phyloP scores from a whole-genome alignment of 306 rosid species.

The Cajanus cajan region DNA sequence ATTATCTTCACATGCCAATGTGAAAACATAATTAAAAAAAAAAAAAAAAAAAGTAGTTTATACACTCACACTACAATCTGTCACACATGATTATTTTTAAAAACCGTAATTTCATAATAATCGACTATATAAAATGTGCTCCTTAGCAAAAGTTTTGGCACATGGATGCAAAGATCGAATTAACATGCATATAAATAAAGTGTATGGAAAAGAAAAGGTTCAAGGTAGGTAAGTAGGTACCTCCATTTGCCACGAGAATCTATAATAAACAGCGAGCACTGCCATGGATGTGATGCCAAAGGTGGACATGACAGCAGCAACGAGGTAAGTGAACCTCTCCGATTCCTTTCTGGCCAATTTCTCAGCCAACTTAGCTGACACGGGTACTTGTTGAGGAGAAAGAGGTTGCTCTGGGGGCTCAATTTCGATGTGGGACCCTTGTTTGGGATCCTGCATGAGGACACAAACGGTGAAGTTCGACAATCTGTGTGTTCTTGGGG shows the following conservation, averaged over 20 bases:
- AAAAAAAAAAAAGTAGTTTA: too few relatives aligned
- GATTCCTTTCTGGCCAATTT: conserved; percentile 67
- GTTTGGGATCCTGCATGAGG: conserved; percentile 67
- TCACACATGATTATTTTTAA: too few relatives aligned
- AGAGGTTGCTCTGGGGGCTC: neutral
- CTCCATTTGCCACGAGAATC: conserved; percentile 99
- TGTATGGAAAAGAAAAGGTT: neutral
- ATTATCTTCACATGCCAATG: neutral
- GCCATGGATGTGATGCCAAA: conserved; percentile 91
- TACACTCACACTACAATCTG: too few relatives aligned
- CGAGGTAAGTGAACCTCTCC: conserved; percentile 73
- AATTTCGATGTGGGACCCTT: conserved; percentile 27
- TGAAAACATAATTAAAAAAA: neutral
- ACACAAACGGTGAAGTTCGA: conserved; percentile 57
- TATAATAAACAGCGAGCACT: conserved; percentile 71
- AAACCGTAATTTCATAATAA: too few relatives aligned
- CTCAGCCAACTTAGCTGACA: conserved; percentile 49
- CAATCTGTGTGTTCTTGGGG: conserved; percentile 35
- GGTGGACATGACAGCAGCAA: conserved; percentile 90
- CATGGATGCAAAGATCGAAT: too few relatives aligned
- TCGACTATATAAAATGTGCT: too few relatives aligned
- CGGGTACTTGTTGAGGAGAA: conserved; percentile 21
- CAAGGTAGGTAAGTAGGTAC: conserved; percentile 25
- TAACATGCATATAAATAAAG: neutral
- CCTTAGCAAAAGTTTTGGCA: too few relatives aligned